Base-by-base conservation (phyloP, 2,329 filamentous ascomycete genomes). In the Teratosphaeria zuluensis region DNA sequence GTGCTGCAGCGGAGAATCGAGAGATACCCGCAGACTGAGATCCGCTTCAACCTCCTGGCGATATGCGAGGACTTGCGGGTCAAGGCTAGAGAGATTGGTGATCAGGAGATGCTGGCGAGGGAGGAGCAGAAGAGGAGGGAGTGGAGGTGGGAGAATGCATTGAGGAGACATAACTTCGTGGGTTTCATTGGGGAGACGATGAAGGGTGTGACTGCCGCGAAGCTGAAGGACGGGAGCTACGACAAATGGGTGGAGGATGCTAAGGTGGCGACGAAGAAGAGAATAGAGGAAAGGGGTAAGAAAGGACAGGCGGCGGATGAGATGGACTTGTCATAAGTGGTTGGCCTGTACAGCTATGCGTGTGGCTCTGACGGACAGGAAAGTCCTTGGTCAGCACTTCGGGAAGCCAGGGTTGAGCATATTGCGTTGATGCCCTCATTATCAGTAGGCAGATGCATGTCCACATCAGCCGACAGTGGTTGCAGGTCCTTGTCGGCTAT, bases 61-160 rank as follows among this genome's bases (percentile, higher is more conserved):
- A 92, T 96, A 82, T 89, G 92, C 66, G 81, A 87, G 63, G 94
- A 99, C 76, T 78, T 92, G 70, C 81, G 94, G 51, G 78, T 88
- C 53, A 80, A 84, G 54, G 92, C 92, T 33, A 80, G 81, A 59
- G 89, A 95, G 73, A 84, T 94, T 63, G 92, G 92, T 53, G 94
- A 99, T 75, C 72, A 76, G 51, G 92, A 96, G 70, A 78, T 85
- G 73, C 75, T 97, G 65, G 84, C 84, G 64, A 80, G 86, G 57
- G 92, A 97, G 80, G 84, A 92, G 77, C 80, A 83, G 70, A 96
- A 95, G 83, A 81, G 94, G 56, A 81, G 81, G 59, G 88, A 86
- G 63, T 99, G 94, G 94, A 82, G 85, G 70, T 96, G 94, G 81
- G 94, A 99, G 81, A 99, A 99, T 75, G 88, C 91, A 11, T 78